Evolutionary conservation across 2,329 filamentous ascomycete species (phyloP).

Genomic region (Cryphonectria radicalis): DNA sequence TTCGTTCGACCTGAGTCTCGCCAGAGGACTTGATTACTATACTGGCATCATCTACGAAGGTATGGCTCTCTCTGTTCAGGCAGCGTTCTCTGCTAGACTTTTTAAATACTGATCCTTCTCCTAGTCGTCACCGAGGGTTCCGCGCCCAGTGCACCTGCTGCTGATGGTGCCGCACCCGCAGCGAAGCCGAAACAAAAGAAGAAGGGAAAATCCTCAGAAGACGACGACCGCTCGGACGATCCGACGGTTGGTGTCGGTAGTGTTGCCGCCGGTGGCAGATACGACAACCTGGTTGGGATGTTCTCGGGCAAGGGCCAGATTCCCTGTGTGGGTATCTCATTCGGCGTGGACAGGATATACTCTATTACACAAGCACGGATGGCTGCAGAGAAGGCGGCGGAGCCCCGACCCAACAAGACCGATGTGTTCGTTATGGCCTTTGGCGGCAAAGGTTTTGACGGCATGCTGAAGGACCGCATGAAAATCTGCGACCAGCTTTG

Average conservation of each 20-base stretch:
- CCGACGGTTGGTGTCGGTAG: slow-evolving; percentile 84
- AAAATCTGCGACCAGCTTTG: slow-evolving; percentile 75
- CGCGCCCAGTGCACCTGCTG: slow-evolving; percentile 42
- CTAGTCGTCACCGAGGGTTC: slow-evolving; percentile 31
- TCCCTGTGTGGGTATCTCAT: slow-evolving; percentile 85
- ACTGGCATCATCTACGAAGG: slow-evolving; percentile 49
- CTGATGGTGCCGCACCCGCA: slow-evolving; percentile 39
- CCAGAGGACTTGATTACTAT: slow-evolving; percentile 86
- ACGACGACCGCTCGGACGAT: slow-evolving; percentile 73
- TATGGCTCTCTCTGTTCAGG: slow-evolving; percentile 18
- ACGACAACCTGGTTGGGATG: slow-evolving; percentile 89
- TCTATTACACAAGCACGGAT: slow-evolving; percentile 78
- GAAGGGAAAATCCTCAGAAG: slow-evolving; percentile 57
- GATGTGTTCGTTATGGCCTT: slow-evolving; percentile 97
- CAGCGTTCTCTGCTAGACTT: background rate
- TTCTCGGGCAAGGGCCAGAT: slow-evolving; percentile 78
- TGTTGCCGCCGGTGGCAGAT: slow-evolving; percentile 83
- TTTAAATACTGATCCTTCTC: background rate
- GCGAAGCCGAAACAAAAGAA: slow-evolving; percentile 49
- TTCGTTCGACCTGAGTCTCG: slow-evolving; percentile 88
- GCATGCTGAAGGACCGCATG: slow-evolving; percentile 83
- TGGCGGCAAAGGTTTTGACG: slow-evolving; percentile 82
- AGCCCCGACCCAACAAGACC: slow-evolving; percentile 62
- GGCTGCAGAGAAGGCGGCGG: slow-evolving; percentile 62
- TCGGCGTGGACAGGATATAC: slow-evolving; percentile 90